These are phyloP conservation scores for Thermothelomyces thermophilus DNA, from an alignment of 2,329 filamentous ascomycete genomes.

Conservation along the genomic window DNA sequence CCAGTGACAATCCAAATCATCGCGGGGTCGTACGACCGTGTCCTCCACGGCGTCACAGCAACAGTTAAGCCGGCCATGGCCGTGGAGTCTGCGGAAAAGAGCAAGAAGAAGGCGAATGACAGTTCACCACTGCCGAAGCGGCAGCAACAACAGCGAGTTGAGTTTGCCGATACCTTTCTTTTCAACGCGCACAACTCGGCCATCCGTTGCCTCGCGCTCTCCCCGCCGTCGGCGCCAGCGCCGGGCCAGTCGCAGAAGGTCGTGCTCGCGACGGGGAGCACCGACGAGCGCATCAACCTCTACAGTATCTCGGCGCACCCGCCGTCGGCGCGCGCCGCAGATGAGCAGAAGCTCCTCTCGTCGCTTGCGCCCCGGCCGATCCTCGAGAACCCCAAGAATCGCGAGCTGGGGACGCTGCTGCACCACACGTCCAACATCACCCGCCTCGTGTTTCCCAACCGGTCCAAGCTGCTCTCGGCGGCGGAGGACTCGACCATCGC, in stretches of 20 bases:
- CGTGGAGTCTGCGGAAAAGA: constrained; percentile 13
- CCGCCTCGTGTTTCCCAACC: constrained; percentile 71
- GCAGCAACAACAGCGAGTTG: constrained; percentile 31
- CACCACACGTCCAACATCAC: constrained; percentile 84
- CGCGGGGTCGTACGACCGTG: constrained; percentile 87
- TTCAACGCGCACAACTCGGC: constrained; percentile 91
- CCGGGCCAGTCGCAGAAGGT: constrained; percentile 69
- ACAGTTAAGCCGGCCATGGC: constrained; percentile 37
- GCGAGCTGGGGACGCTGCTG: constrained; percentile 77
- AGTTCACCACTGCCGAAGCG: constrained; percentile 2
- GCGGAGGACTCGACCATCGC: constrained; percentile 89
- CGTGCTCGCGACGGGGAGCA: constrained; percentile 83
- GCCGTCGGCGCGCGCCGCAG: constrained; percentile 42
- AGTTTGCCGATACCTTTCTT: constrained; percentile 87
- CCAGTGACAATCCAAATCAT: constrained; percentile 72
- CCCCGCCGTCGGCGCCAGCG: constrained; percentile 59
- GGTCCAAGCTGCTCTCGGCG: constrained; percentile 79
- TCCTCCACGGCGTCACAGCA: constrained; percentile 86
- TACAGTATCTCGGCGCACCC: constrained; percentile 77
- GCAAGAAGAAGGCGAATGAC: constrained; percentile 22
- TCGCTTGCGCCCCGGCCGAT: constrained; percentile 66
- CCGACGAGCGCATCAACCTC: constrained; percentile 90
- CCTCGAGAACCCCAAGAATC: constrained; percentile 77
- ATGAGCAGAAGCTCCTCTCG: constrained; percentile 52
- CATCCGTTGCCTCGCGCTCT: constrained; percentile 82